Base-by-base conservation (phyloP, 352 stramenopile genomes). In the Pythium myriotylum region DNA sequence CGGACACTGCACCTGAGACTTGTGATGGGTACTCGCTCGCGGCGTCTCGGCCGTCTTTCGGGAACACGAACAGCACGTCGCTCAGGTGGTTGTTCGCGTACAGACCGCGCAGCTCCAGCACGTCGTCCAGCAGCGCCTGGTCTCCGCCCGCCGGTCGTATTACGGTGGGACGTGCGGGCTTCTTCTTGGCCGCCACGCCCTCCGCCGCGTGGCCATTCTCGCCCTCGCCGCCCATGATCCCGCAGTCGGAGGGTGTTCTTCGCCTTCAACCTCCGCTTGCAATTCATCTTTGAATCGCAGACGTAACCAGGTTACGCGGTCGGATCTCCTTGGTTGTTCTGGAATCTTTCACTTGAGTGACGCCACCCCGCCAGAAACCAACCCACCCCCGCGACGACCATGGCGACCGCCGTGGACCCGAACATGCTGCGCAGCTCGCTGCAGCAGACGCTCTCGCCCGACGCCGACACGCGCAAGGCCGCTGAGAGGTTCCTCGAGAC, bases 51-150 rank as follows among this genome's bases (percentile, higher is more conserved):
- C 20, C 59, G 1, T 47, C 42, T 3, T 45, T 41, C 3, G 86
- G 74, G 62, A 92, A 92, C 24, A 92, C 59, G 48, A 95, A 92
- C 20, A 91, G 52, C 24, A 92, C 82, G 52, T 95, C 86, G 54
- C 86, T 95, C 20, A 93, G 55, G 55, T 92, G 74, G 60, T 79
- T 82, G 67, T 76, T 91, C 1, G 70, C 82, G 60, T 81, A 95
- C 24, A 95, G 67, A 14, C 55, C 53, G 42, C 76, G 76, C 27
- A 92, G 58, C 56, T 79, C 68, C 42, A 81, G 75, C 63, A 90
- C 48, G 50, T 92, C 83, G 20, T 72, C 55, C 42, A 74, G 59
- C 10, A 90, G 59, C 32, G 74, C 47, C 20, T 66, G 58, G 46
- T 72, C 58, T 4, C 50, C 65, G 5, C 9, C 26, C 5, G 12